Evolutionary conservation across 441 rosid species (phyloP).

Genomic region (Iberis amara): DNA sequence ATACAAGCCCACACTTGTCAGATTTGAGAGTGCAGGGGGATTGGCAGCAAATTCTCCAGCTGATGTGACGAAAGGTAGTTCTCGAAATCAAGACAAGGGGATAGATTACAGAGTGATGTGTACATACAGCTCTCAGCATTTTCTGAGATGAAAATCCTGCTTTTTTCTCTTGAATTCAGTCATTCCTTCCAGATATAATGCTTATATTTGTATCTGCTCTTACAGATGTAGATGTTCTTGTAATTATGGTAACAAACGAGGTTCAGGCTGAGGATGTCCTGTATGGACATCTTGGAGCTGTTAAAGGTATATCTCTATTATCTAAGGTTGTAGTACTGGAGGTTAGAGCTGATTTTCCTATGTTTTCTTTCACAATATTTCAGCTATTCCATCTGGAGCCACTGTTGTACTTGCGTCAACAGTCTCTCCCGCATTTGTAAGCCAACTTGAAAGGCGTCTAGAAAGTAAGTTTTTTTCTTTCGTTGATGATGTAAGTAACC

Average conservation of each 20-base stretch:
- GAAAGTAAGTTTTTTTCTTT: conserved; percentile 46
- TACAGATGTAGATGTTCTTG: conserved; percentile 78
- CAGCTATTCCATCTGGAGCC: conserved; percentile 77
- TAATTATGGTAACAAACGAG: conserved; percentile 93
- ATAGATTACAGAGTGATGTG: conserved; percentile 16
- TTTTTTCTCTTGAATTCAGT: background rate
- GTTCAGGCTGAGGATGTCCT: conserved; percentile 78
- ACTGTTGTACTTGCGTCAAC: conserved; percentile 82
- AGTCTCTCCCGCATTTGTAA: conserved; percentile 77
- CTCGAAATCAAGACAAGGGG: conserved; percentile 4
- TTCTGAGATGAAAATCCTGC: conserved; percentile 14
- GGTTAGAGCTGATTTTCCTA: conserved; percentile 23
- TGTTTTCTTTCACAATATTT: conserved; percentile 24
- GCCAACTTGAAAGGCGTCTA: conserved; percentile 67
- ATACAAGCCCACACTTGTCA: conserved; percentile 65
- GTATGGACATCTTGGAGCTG: conserved; percentile 78
- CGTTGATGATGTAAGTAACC: conserved; percentile 7
- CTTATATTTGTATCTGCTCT: conserved; percentile 21
- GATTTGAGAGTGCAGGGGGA: conserved; percentile 78
- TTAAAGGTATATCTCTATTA: conserved; percentile 49
- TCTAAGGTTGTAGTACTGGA: conserved; percentile 15
- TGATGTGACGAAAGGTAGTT: conserved; percentile 69
- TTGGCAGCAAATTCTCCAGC: conserved; percentile 69
- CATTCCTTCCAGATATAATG: background rate
- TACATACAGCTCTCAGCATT: conserved; percentile 12